Conservation (phyloP, 805 yeast species). For the Wickerhamomyces alni region DNA sequence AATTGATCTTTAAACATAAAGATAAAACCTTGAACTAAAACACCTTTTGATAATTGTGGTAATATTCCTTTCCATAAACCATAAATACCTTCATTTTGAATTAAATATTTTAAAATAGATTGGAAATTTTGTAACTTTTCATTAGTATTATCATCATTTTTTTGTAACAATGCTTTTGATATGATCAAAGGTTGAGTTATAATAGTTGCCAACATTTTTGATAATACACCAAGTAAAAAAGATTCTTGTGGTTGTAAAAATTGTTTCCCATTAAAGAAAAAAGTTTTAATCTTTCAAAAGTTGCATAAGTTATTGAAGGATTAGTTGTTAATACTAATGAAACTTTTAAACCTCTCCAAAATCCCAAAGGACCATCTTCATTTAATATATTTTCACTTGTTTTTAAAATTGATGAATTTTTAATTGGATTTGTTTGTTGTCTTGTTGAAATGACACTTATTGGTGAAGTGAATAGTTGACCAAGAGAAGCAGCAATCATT, state of each 20-base stretch:
- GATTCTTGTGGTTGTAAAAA: constrained; percentile 56
- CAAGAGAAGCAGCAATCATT: constrained; percentile 75
- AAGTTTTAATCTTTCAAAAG: constrained; percentile 62
- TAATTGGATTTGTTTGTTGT: constrained; percentile 46
- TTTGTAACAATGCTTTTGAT: constrained; percentile 76
- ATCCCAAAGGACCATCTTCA: constrained; percentile 63
- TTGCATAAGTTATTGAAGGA: constrained; percentile 84
- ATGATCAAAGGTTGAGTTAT: constrained; percentile 82
- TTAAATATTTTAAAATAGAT: constrained; percentile 54
- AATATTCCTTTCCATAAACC: too few relatives aligned
- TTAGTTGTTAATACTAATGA: constrained; percentile 71
- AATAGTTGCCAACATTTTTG: constrained; percentile 75
- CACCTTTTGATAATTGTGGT: constrained; percentile 81
- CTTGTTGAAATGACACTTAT: constrained; percentile 66
- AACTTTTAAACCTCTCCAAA: constrained; percentile 83
- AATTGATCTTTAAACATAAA: constrained; percentile 55
- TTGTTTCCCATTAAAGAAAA: constrained; percentile 29
- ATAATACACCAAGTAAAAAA: constrained; percentile 69
- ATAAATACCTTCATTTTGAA: constrained; percentile 60
- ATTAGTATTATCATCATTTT: constrained; percentile 31
- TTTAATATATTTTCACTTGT: constrained; percentile 46
- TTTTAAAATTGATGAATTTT: constrained; percentile 28
- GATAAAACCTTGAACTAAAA: constrained; percentile 76
- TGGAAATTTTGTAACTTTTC: constrained; percentile 51
- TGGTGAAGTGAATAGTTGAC: constrained; percentile 79